Percentiles rank a stretch among this genome's conserved stretches.
phyloP scores from a whole-genome alignment of 768 basidiomycete genomes.

The Trametes cinnabarina region DNA sequence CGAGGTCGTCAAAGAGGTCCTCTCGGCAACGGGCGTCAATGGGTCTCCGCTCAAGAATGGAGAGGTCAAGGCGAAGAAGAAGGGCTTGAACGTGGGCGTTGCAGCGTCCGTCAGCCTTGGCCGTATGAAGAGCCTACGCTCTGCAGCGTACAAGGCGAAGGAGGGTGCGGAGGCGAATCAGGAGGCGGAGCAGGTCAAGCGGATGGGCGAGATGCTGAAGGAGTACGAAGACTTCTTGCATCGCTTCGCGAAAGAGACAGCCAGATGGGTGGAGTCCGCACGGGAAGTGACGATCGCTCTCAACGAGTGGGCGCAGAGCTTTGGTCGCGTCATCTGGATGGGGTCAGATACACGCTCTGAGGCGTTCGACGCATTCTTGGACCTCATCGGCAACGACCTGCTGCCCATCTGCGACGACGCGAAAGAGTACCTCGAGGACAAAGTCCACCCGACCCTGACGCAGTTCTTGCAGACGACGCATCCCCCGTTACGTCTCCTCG shows the following conservation, averaged over 20 bases:
- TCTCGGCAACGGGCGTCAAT: constrained; percentile 36
- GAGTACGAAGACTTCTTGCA: constrained; percentile 56
- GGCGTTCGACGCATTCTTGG: constrained; percentile 57
- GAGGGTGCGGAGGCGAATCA: constrained; percentile 36
- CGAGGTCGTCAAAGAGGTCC: constrained; percentile 77
- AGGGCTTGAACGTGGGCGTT: constrained; percentile 44
- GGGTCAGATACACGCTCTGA: constrained; percentile 38
- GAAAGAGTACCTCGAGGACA: constrained; percentile 45
- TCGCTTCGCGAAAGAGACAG: constrained; percentile 57
- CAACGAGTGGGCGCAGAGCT: constrained; percentile 60
- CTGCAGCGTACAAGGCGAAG: constrained; percentile 33
- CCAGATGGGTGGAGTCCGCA: constrained; percentile 61
- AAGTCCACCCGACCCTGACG: constrained; percentile 56
- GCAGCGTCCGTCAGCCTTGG: constrained; percentile 56
- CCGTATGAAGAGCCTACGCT: constrained; percentile 56
- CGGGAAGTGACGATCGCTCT: constrained; percentile 48
- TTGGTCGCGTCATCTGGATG: constrained; percentile 57
- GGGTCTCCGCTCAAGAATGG: constrained; percentile 33
- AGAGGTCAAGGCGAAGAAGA: constrained; percentile 37
- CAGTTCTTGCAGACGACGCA: constrained; percentile 57
- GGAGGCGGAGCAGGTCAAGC: constrained; percentile 52
- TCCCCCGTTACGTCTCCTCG: constrained; percentile 63
- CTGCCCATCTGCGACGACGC: constrained; percentile 42
- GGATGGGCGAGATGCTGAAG: constrained; percentile 56
- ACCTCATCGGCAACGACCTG: constrained; percentile 15